These are phyloP conservation scores for Nephelium lappaceum DNA, from an alignment of 345 rosid species.

Conservation along the genomic window DNA sequence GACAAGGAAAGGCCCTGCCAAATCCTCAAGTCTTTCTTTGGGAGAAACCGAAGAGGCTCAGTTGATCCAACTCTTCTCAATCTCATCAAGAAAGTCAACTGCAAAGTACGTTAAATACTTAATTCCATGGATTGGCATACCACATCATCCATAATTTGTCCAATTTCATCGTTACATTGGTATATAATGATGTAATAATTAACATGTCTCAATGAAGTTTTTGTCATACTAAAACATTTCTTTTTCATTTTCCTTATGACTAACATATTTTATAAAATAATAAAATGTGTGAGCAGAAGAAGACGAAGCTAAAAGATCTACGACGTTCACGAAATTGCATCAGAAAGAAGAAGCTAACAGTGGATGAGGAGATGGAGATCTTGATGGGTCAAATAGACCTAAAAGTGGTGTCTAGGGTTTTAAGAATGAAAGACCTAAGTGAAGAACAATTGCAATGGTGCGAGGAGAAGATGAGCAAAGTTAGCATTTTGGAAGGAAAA, in stretches of 20 bases:
- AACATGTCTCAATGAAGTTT: too few relatives aligned
- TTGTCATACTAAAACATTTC: background rate
- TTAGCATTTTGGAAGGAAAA: slow-evolving; percentile 64
- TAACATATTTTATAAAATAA: background rate
- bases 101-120: slow-evolving; percentile 57
- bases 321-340: slow-evolving; percentile 69
- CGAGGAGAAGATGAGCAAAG: slow-evolving; percentile 97
- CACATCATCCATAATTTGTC: too few relatives aligned
- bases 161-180: too few relatives aligned
- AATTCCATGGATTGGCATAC: background rate
- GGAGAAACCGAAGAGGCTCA: slow-evolving; percentile 55
- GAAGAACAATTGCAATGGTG: slow-evolving; percentile 94
- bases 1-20: slow-evolving; percentile 83
- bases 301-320: slow-evolving; percentile 77
- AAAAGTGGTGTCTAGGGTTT: slow-evolving; percentile 87
- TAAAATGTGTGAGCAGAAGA: slow-evolving; percentile 60
- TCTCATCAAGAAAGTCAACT: slow-evolving; percentile 83
- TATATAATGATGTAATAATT: too few relatives aligned
- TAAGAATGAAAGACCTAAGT: slow-evolving; percentile 67
- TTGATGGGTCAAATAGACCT: slow-evolving; percentile 89
- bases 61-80: slow-evolving; percentile 85
- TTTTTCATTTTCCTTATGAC: background rate
- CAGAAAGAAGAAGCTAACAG: slow-evolving; percentile 62
- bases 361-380: slow-evolving; percentile 84
- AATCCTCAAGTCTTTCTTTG: slow-evolving; percentile 67